phyloP scores from a whole-genome alignment of 2,329 filamentous ascomycete genomes.

The Remersonia thermophila region DNA sequence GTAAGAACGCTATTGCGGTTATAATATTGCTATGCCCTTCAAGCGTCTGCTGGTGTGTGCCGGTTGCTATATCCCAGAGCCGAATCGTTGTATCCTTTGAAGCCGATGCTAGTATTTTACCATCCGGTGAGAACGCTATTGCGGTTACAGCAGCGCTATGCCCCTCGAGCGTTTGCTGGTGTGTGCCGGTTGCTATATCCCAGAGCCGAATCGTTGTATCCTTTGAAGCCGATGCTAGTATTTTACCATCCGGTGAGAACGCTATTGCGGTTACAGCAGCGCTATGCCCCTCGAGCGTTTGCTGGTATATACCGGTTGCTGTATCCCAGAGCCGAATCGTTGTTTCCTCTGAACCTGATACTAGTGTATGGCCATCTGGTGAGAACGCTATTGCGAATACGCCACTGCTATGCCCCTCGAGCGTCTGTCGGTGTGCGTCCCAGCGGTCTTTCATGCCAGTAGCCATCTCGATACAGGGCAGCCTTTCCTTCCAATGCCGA shows the following conservation, averaged over 20 bases:
- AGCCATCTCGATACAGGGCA: not conserved
- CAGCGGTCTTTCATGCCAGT: no score
- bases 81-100: not conserved
- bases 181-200: not conserved
- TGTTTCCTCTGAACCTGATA: no score
- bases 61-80: not conserved
- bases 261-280: constrained; percentile 1
- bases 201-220: not conserved
- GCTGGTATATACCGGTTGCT: no score
- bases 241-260: constrained; percentile 10
- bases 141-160: not conserved
- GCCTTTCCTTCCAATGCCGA: not conserved
- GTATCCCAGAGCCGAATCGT: not conserved
- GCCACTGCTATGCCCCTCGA: no score
- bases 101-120: not conserved
- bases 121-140: not conserved
- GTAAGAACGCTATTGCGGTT: not conserved
- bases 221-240: not conserved
- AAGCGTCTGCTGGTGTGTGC: constrained; percentile 4
- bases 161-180: constrained; percentile 1
- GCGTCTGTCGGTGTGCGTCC: no score
- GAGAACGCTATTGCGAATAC: no score
- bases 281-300: constrained; percentile 9
- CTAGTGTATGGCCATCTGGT: no score
- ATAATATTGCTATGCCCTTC: constrained; percentile 5